Evolutionary conservation across 208 protist genomes (phyloP).

Genomic region (Porcisia hertigi): DNA sequence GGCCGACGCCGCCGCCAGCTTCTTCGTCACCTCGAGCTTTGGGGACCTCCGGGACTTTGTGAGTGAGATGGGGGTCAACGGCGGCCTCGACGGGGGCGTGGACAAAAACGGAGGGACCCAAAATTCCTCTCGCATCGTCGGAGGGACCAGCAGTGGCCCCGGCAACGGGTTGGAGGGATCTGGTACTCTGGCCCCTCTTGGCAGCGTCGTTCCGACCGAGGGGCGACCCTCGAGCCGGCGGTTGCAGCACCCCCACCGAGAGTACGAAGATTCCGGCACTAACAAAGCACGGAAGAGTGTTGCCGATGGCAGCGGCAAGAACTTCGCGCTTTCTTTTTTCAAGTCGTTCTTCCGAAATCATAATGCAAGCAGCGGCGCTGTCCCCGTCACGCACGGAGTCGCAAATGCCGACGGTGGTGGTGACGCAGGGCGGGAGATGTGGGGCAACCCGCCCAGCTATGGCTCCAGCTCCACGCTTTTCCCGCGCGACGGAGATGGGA

Average conservation of each 20-base stretch:
- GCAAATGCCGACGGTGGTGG: constrained; percentile 7
- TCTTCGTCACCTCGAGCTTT: constrained; percentile 30
- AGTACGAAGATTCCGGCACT: neutral
- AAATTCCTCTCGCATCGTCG: constrained; percentile 3
- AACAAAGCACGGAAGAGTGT: neutral
- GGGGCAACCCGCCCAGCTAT: constrained; percentile 7
- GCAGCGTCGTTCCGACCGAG: neutral
- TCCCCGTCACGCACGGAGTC: constrained; percentile 10
- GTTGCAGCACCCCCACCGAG: neutral
- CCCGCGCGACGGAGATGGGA: neutral
- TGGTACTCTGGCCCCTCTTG: neutral
- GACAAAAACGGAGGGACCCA: constrained; percentile 9
- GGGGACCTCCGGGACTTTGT: constrained; percentile 27
- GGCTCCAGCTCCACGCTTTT: neutral
- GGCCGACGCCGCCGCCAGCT: constrained; percentile 26
- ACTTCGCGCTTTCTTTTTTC: constrained; percentile 59
- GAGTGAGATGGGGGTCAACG: constrained; percentile 10
- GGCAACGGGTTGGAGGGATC: constrained; percentile 12
- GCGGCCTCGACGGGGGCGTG: neutral
- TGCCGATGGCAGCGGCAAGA: constrained; percentile 13
- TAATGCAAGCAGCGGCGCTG: constrained; percentile 8
- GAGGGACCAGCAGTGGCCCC: neutral
- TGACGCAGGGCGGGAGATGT: constrained; percentile 7
- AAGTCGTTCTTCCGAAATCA: constrained; percentile 50
- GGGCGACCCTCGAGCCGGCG: neutral